A percentile compares a stretch with the other conserved stretches of the same genome.
Conservation (phyloP, 257 asterid genomes). For the Verbascum thapsus region DNA sequence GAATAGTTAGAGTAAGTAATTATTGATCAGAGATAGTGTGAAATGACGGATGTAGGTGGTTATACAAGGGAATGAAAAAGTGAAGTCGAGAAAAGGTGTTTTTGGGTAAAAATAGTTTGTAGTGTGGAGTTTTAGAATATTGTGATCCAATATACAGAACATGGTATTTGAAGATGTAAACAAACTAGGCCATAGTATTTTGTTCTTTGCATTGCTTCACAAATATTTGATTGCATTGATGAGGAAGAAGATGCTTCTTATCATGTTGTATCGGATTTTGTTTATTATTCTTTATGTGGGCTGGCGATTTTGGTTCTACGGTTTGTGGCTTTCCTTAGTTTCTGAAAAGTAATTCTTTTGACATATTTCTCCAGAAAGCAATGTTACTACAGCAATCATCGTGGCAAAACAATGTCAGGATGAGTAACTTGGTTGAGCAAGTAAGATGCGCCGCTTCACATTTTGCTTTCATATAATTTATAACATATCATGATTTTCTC, state of each 20-base stretch:
- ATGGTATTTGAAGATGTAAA: no score
- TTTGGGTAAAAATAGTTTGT: no score
- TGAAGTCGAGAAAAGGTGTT: no score
- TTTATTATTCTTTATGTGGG: conserved; percentile 20
- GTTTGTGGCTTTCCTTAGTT: conserved; percentile 9
- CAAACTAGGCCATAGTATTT: no score
- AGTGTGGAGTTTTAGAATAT: no score
- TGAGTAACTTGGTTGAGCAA: conserved; percentile 95
- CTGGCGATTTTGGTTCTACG: conserved; percentile 15
- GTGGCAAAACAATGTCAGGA: conserved; percentile 92
- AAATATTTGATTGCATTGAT: conserved; percentile 8
- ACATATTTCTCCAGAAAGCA: conserved; percentile 69
- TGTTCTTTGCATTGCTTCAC: conserved; percentile 6
- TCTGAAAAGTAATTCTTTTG: conserved; percentile 17
- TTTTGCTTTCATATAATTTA: conserved; percentile 19
- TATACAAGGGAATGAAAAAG: no score
- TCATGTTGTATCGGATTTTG: conserved; percentile 1
- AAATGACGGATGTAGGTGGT: no score
- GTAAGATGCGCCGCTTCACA: conserved; percentile 48
- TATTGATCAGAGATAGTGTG: no score
- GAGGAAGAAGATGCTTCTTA: conserved; percentile 15
- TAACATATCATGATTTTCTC: conserved; percentile 22
- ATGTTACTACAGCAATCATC: conserved; percentile 85
- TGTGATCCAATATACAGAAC: no score
- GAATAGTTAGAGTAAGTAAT: no score